Base-by-base conservation (phyloP, 306 rosid genomes). In the Herpetospermum pedunculosum region DNA sequence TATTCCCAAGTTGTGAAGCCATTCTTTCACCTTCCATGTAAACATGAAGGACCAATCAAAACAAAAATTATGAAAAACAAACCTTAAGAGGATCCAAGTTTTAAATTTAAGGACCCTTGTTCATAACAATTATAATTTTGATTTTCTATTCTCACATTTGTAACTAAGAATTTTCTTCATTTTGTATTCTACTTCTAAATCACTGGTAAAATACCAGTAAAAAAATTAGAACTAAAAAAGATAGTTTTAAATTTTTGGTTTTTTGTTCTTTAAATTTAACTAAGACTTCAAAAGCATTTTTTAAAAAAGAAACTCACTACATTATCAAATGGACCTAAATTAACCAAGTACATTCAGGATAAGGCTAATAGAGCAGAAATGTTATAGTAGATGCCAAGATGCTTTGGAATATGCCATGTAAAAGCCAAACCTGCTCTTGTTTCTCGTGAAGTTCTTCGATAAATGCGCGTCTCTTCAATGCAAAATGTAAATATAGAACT, bases 1-100 rank as follows among this genome's bases (percentile, higher is more conserved):
- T 63, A 93, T 84, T 76, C 98, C 97, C 71, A 87, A 72, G 82
- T 86, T 88, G 16, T 90, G 97, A 58, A 93, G 97, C 97, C 98
- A 93, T 80, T 93, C 98, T 89, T 85, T 93, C 49, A 89, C 88
- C 97, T 93, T 78, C 41, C 74, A 11, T 8, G 73, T 16, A 52
- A 35, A 75, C 29, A 72, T 84, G 29, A 4, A 18, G 30, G 32
- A 23, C 73, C 54, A 43, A 49, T 44, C 54, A 68, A 68, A 23
- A 5, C 35, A 68, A 57, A 55, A n/a, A 11, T 53, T 43, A 16
- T n/a, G 47, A 53, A 14, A 53, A 46, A 73, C 43, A 80, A 64
- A 25, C 34, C 34, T 60, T 75, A 35, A 13, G 59, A 74, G 67
- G 58, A 75, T 30, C 68, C 73, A 46, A 29, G 46, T 73, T 59